These are phyloP conservation scores for Penicillium janthinellum DNA, from an alignment of 2,329 filamentous ascomycete species.

Conservation along the genomic window DNA sequence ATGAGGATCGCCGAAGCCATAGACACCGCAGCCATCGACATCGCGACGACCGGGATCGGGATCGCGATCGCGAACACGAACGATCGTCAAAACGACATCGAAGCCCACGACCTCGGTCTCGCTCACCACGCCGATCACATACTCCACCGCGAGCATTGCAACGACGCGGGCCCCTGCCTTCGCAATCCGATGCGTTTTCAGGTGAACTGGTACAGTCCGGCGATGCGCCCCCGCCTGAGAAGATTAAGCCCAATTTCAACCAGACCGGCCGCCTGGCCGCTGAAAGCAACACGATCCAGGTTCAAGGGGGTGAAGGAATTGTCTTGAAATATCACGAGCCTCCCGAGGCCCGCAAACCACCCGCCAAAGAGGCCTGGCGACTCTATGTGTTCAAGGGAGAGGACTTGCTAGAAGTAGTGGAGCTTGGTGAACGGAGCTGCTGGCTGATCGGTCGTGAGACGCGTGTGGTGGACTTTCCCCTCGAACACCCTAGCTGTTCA, in stretches of 20 bases:
- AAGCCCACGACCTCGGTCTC: conserved; percentile 29
- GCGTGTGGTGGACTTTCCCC: conserved; percentile 76
- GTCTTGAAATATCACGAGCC: conserved; percentile 97
- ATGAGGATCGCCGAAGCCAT: conserved; percentile 32
- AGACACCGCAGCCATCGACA: conserved; percentile 32
- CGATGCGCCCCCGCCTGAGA: conserved; percentile 35
- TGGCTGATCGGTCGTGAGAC: conserved; percentile 87
- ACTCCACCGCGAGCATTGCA: conserved; percentile 32
- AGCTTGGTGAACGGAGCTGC: conserved; percentile 74
- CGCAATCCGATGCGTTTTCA: conserved; percentile 50
- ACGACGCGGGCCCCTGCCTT: conserved; percentile 48
- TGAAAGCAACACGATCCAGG: conserved; percentile 77
- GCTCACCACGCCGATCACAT: conserved; percentile 32
- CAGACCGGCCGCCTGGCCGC: conserved; percentile 81
- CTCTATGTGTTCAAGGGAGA: conserved; percentile 88
- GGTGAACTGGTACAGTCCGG: conserved; percentile 31
- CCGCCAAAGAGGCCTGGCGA: conserved; percentile 77
- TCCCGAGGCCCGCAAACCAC: conserved; percentile 84
- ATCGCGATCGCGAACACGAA: conserved; percentile 26
- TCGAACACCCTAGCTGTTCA: conserved; percentile 89
- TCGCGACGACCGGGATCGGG: conserved; percentile 29
- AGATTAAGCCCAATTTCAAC: conserved; percentile 86
- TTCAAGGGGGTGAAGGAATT: conserved; percentile 60
- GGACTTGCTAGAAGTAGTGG: conserved; percentile 78
- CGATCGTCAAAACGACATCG: conserved; percentile 28